These are phyloP conservation scores for Daldinia caldariorum DNA, from an alignment of 495 filamentous ascomycete species.

Conservation along the genomic window DNA sequence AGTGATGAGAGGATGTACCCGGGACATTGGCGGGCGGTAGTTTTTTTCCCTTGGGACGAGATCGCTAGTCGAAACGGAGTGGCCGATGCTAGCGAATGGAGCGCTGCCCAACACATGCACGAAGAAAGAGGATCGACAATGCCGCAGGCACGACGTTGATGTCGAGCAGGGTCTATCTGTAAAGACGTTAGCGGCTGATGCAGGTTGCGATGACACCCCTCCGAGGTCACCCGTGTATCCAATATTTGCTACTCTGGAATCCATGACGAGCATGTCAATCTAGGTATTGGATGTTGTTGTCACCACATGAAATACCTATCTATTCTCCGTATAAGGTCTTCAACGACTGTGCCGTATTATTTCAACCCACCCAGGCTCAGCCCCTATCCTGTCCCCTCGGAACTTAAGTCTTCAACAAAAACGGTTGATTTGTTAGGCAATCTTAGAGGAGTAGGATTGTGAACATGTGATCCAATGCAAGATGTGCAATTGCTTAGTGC, in stretches of 20 bases:
- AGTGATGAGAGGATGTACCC: not conserved
- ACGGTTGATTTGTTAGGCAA: not conserved
- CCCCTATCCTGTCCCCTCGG: not conserved
- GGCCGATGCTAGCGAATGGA: constrained; percentile 13
- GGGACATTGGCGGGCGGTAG: constrained; percentile 1
- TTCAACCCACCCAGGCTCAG: not conserved
- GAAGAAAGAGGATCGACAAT: constrained; percentile 30
- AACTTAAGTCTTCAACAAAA: not conserved
- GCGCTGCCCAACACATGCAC: constrained; percentile 26
- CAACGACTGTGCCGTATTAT: not conserved
- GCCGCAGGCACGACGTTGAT: constrained; percentile 13
- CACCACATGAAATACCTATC: not conserved
- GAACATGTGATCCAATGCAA: not conserved
- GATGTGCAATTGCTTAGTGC: constrained; percentile 2
- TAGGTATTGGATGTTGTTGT: not conserved
- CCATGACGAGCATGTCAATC: constrained; percentile 2
- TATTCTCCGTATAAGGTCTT: not conserved
- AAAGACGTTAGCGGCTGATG: constrained; percentile 9
- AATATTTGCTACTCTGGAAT: not conserved
- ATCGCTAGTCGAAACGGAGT: constrained; percentile 10
- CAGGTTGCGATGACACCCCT: not conserved
- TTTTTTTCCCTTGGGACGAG: constrained; percentile 1
- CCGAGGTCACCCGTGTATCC: not conserved
- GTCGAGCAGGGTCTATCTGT: constrained; percentile 15
- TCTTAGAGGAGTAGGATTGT: not conserved